These are phyloP conservation scores for Fomitopsis palustris DNA, from an alignment of 1,284 basidiomycete species.

Conservation along the genomic window DNA sequence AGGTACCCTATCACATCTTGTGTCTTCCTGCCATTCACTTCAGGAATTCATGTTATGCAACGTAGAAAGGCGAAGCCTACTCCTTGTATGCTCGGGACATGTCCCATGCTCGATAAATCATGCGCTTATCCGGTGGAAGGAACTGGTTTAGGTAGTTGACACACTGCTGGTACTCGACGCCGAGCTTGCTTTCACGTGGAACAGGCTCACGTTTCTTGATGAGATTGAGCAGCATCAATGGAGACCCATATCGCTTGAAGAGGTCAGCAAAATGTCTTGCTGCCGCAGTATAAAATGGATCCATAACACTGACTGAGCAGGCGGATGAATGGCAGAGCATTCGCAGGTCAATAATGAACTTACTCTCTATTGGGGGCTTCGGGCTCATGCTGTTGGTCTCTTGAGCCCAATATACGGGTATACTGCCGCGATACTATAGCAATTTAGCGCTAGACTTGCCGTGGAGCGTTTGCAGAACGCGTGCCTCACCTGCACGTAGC, in stretches of 20 bases:
- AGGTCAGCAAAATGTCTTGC: conserved; percentile 94
- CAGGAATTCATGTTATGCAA: neutral
- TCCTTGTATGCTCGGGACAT: conserved; percentile 92
- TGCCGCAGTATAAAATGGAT: conserved; percentile 94
- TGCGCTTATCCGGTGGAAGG: conserved; percentile 80
- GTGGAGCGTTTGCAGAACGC: neutral
- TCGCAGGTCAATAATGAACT: conserved; percentile 28
- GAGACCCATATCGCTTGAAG: conserved; percentile 87
- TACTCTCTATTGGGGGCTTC: conserved; percentile 93
- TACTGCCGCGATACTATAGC: conserved; percentile 85
- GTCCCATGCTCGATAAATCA: conserved; percentile 95
- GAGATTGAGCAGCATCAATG: conserved; percentile 92
- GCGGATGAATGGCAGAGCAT: neutral
- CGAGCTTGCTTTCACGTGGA: conserved; percentile 91
- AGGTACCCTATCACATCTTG: conserved; percentile 96
- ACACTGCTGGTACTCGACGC: conserved; percentile 92
- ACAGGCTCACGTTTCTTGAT: conserved; percentile 84
- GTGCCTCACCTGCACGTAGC: conserved; percentile 77
- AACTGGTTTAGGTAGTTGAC: conserved; percentile 95
- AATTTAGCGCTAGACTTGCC: neutral
- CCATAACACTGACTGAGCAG: conserved; percentile 83
- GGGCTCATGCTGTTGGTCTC: conserved; percentile 89
- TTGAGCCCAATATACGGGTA: conserved; percentile 96
- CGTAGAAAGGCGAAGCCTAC: conserved; percentile 34
- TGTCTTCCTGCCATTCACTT: conserved; percentile 61